phyloP scores from a whole-genome alignment of 163 green algal genomes.

The Volvox carteri region DNA sequence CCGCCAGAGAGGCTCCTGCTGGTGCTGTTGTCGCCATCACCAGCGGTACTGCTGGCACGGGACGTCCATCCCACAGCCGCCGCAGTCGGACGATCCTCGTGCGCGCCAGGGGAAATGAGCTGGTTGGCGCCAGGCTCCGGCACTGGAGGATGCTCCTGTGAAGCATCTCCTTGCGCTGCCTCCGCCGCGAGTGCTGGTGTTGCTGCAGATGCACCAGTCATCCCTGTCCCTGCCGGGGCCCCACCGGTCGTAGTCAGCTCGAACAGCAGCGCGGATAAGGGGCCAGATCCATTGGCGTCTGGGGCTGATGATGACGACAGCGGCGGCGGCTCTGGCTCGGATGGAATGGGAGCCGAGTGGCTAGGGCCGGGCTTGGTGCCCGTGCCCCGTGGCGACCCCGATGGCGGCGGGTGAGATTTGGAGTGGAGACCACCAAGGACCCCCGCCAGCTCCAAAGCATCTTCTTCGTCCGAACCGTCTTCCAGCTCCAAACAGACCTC shows the following conservation, averaged over 20 bases:
- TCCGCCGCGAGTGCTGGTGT: background rate
- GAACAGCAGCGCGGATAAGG: background rate
- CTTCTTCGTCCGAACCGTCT: no score
- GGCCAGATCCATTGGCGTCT: background rate
- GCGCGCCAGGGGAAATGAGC: no score
- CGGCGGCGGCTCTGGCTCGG: background rate
- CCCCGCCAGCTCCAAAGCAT: no score
- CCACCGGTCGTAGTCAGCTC: background rate
- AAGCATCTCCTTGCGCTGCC: background rate
- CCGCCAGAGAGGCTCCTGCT: background rate
- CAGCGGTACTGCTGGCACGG: background rate
- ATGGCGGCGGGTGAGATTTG: no score
- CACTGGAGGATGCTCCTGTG: background rate
- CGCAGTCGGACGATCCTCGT: no score
- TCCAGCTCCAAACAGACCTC: background rate
- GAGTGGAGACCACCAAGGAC: no score
- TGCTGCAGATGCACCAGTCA: background rate
- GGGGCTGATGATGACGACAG: background rate
- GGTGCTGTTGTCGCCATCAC: background rate
- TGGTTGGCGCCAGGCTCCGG: no score
- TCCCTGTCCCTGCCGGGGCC: background rate
- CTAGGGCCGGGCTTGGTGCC: no score
- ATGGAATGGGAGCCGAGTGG: no score
- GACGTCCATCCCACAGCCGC: background rate
- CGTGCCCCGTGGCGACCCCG: no score